These are phyloP conservation scores for Cornus kousa DNA, from an alignment of 148 eudicot genomes.

Conservation along the genomic window DNA sequence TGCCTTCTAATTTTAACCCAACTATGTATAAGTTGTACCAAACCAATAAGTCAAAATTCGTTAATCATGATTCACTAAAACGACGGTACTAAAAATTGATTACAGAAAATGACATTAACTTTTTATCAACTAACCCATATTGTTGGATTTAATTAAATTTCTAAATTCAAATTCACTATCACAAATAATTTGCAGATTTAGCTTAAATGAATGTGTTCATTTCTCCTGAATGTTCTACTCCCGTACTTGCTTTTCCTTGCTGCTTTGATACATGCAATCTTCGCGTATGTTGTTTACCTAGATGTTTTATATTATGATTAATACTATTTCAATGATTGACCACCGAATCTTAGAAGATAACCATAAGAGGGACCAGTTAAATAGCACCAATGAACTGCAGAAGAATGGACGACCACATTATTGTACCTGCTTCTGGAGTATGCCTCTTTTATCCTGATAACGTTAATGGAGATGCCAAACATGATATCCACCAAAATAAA, in stretches of 20 bases:
- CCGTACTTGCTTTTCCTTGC: not conserved
- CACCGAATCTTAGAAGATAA: not conserved
- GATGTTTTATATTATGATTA: not conserved
- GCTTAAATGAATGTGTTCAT: too few species aligned
- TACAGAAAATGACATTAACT: too few species aligned
- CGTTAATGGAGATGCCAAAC: slow-evolving; percentile 45
- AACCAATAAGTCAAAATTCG: too few species aligned
- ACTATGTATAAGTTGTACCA: too few species aligned
- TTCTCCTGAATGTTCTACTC: too few species aligned
- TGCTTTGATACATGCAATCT: not conserved
- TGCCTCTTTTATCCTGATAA: slow-evolving; percentile 37
- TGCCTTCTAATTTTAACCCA: too few species aligned
- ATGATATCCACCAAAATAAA: slow-evolving; percentile 41
- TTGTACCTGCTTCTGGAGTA: slow-evolving; percentile 43
- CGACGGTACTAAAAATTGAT: too few species aligned
- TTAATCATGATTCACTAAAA: too few species aligned
- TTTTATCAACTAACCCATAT: too few species aligned
- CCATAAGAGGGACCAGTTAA: not conserved
- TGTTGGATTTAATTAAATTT: too few species aligned
- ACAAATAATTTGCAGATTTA: too few species aligned
- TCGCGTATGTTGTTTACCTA: not conserved
- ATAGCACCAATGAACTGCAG: not conserved
- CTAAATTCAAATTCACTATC: too few species aligned
- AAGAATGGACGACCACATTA: not conserved
- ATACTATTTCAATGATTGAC: not conserved